These are phyloP conservation scores for Fusarium mexicanum DNA, from an alignment of 2,329 filamentous ascomycete genomes.

Conservation along the genomic window DNA sequence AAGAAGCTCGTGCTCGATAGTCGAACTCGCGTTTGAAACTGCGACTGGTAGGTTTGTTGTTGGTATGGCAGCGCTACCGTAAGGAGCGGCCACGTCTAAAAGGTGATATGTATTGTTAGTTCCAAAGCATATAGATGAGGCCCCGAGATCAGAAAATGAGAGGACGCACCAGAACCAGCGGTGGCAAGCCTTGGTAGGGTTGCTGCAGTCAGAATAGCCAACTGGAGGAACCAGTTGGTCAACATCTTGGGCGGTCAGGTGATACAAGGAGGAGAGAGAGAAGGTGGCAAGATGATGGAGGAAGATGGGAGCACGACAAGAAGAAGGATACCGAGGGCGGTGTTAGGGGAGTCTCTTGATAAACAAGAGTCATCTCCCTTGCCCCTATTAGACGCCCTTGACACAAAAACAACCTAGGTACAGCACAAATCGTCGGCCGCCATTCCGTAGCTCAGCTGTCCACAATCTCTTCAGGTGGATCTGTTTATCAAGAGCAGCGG, in stretches of 20 bases:
- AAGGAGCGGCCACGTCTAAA: background rate
- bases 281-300: background rate
- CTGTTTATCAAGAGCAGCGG: background rate
- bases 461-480: background rate
- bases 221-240: background rate
- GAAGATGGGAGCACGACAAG: background rate
- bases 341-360: background rate
- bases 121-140: rapidly evolving
- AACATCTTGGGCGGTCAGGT: background rate
- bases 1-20: background rate
- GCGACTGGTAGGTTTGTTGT: rapidly evolving
- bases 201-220: rapidly evolving
- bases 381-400: background rate
- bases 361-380: background rate
- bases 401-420: background rate
- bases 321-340: background rate
- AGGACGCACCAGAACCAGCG: background rate
- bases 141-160: background rate
- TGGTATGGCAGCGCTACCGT: rapidly evolving
- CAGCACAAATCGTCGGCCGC: background rate
- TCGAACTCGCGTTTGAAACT: background rate
- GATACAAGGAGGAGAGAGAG: background rate
- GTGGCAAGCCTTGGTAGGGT: background rate
- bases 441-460: background rate
- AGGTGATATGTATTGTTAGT: rapidly evolving